Evolutionary conservation across 2,329 filamentous ascomycete species (phyloP), one percentile per base, ranked within the genome.

Genomic region (Ophiostoma sp.): DNA sequence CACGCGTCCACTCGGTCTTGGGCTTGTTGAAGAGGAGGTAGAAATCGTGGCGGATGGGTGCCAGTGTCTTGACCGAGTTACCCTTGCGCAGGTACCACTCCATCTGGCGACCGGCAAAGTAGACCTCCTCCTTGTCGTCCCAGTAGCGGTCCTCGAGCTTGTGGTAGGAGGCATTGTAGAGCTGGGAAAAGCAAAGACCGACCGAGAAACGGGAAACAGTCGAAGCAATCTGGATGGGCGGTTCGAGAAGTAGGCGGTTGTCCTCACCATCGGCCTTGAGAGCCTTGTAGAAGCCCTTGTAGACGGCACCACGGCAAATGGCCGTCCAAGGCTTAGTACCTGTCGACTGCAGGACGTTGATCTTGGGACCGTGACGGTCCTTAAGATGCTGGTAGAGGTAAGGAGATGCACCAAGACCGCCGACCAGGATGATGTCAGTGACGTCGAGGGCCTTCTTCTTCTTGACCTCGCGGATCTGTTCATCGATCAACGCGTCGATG

Each of bases 261-360:
- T 73, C 66, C 31, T 57, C 25, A 36, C 36, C 33, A n/a, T 33
- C 72, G 15, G 63, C n/a, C 45, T 52, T 28, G n/a, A 70, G 57
- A 22, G 48, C 31, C n/a, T 68, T 39, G 59, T 73, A 73, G 39
- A 68, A 72, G 64, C 74, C 74, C 77, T 85, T 86, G 81, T 86
- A 85, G 3, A 84, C 84, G 12, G 86, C 86, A 5, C 87, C 86
- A 33, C 84, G 84, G 4, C 86, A 85, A 8, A 88, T 84, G 1
- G 86, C 84, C 2, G 82, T 81, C 86, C 86, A 88, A 25, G 74
- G 72, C 36, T 73, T 73, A 11, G 55, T 70, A n/a, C 74, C 74
- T 2, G 72, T 68, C 2, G 85, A 83, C 75, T 85, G 84, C 17
- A 83, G 80, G 0, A 86, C 85, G 66, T 85, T 85, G 69, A 88